Conservation (phyloP, 805 yeast genomes). For the Schwanniomyces occidentalis region DNA sequence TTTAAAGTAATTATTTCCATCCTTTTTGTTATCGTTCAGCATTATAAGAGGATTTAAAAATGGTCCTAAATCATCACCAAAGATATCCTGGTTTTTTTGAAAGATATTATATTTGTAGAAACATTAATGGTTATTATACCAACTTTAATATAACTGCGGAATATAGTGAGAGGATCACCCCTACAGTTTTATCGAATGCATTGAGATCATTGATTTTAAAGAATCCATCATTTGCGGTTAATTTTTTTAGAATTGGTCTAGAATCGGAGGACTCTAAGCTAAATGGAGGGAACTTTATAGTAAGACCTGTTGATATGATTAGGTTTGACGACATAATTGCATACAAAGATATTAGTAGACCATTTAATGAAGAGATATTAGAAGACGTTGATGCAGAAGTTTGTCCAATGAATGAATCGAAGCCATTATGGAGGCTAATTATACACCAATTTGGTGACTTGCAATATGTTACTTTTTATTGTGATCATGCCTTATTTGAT, state of each 20-base stretch:
- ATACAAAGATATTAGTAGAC: slow-evolving; percentile 8
- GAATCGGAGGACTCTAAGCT: slow-evolving; percentile 5
- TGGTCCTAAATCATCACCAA: background rate
- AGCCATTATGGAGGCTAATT: slow-evolving; percentile 24
- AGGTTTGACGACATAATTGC: slow-evolving; percentile 21
- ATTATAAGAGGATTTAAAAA: no score
- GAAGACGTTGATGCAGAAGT: slow-evolving; percentile 5
- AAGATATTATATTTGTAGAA: slow-evolving; percentile 21
- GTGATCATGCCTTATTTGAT: slow-evolving; percentile 32
- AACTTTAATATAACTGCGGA: slow-evolving; percentile 25
- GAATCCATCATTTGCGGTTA: slow-evolving; percentile 17
- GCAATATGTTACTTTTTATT: slow-evolving; percentile 21
- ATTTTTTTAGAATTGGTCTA: slow-evolving; percentile 14
- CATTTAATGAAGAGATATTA: slow-evolving; percentile 14
- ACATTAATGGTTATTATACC: slow-evolving; percentile 16
- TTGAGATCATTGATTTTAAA: slow-evolving; percentile 13
- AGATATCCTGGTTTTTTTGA: slow-evolving; percentile 22
- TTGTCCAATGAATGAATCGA: slow-evolving; percentile 7
- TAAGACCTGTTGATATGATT: slow-evolving; percentile 17
- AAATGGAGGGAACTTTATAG: slow-evolving; percentile 11
- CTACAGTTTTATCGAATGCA: slow-evolving; percentile 18
- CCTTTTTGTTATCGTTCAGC: no score
- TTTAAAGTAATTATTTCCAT: no score
- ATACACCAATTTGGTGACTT: slow-evolving; percentile 12
- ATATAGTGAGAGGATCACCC: slow-evolving; percentile 14